Percentiles rank a stretch among this genome's conserved stretches.
These are phyloP conservation scores for Globisporangium takayamanum DNA, from an alignment of 352 stramenopile species.

Conservation along the genomic window DNA sequence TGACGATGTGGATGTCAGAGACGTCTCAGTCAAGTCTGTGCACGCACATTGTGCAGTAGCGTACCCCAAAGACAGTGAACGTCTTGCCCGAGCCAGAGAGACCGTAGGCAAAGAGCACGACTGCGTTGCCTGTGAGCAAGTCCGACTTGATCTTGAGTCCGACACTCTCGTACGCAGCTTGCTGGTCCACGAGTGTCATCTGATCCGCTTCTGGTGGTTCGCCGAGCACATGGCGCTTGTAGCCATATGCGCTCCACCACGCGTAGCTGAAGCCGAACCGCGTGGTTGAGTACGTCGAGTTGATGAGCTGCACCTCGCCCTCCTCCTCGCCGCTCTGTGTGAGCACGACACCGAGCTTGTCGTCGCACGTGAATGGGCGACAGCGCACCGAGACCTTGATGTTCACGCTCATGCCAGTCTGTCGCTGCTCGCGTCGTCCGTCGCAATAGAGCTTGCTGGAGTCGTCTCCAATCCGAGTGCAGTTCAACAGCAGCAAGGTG, in stretches of 20 bases:
- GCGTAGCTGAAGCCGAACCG: conserved; percentile 91
- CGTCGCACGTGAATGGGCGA: conserved; percentile 85
- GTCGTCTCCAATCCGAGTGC: no score
- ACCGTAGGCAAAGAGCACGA: conserved; percentile 92
- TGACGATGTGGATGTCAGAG: no score
- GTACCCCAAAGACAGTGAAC: conserved; percentile 89
- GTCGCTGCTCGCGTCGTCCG: no score
- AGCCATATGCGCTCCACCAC: conserved; percentile 94
- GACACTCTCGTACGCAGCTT: conserved; percentile 85
- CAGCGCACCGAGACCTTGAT: conserved; percentile 89
- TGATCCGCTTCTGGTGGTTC: conserved; percentile 53
- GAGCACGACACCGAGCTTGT: conserved; percentile 90
- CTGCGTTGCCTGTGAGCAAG: conserved; percentile 86
- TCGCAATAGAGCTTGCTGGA: no score
- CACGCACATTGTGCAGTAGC: not conserved
- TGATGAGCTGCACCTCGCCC: conserved; percentile 90
- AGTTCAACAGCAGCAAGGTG: no score
- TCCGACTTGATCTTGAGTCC: conserved; percentile 91
- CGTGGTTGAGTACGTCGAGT: conserved; percentile 90
- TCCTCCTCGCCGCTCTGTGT: conserved; percentile 89
- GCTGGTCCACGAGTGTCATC: conserved; percentile 89
- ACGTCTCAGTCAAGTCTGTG: no score
- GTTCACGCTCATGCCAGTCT: conserved; percentile 65
- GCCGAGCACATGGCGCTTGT: conserved; percentile 79
- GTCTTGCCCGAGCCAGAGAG: conserved; percentile 91